Evolutionary conservation across 306 rosid species (phyloP).

Genomic region (Gillenia trifoliata): DNA sequence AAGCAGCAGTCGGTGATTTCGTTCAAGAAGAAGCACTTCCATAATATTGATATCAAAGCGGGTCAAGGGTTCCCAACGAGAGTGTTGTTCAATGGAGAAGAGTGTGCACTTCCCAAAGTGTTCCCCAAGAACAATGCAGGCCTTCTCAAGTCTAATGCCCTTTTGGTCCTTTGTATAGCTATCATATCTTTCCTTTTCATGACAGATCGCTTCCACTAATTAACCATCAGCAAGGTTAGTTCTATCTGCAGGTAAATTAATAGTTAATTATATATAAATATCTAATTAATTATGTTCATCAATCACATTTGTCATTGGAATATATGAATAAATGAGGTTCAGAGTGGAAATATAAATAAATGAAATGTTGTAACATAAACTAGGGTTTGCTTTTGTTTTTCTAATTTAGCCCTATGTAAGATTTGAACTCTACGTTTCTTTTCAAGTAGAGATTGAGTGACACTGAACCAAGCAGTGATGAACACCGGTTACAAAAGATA

Average conservation of each 20-base stretch:
- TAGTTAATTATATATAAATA: background rate
- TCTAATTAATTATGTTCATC: background rate
- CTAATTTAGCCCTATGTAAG: background rate
- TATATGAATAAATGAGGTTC: slow-evolving; percentile 14
- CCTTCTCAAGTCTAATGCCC: slow-evolving; percentile 6
- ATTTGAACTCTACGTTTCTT: too few relatives aligned
- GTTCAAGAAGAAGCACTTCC: slow-evolving; percentile 44
- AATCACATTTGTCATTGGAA: background rate
- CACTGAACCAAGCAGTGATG: background rate
- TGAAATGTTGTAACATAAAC: background rate
- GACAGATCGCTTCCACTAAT: slow-evolving; percentile 31
- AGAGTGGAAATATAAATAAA: background rate
- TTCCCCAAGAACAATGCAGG: slow-evolving; percentile 36
- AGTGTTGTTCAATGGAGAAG: slow-evolving; percentile 76
- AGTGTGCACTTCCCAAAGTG: slow-evolving; percentile 57
- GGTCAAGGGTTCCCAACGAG: slow-evolving; percentile 73
- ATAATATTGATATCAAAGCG: slow-evolving; percentile 27
- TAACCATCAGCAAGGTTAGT: background rate
- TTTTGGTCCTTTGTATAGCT: slow-evolving; percentile 27
- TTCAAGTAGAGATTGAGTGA: background rate
- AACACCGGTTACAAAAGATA: background rate
- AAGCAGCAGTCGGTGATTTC: slow-evolving; percentile 79
- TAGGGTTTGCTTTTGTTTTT: background rate
- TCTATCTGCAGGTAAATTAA: slow-evolving; percentile 1
- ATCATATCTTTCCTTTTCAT: slow-evolving; percentile 35